phyloP scores from a whole-genome alignment of 129 eudicot species.

The Escallonia rubra region DNA sequence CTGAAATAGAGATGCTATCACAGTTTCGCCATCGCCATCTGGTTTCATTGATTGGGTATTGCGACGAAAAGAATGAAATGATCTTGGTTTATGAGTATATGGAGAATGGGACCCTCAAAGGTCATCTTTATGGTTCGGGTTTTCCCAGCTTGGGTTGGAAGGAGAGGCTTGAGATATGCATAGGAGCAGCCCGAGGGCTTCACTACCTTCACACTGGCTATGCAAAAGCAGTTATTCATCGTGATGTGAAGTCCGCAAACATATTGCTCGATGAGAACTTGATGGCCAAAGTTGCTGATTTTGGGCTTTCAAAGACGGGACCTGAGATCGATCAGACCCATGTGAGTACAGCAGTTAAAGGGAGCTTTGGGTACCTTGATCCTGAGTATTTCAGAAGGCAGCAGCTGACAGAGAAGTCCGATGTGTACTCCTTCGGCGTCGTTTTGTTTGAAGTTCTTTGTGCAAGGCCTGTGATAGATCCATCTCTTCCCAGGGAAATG shows the following conservation, averaged over 20 bases:
- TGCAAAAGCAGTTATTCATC: conserved; percentile 84
- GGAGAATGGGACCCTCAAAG: conserved; percentile 84
- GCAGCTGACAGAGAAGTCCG: conserved; percentile 88
- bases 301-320: conserved; percentile 87
- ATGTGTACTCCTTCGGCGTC: conserved; percentile 90
- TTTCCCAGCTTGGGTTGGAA: conserved; percentile 81
- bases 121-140: conserved; percentile 84
- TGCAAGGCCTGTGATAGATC: conserved; percentile 89
- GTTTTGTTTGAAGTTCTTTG: conserved; percentile 88
- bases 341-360: conserved; percentile 95
- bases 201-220: conserved; percentile 95
- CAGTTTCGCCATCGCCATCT: conserved; percentile 88
- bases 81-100: conserved; percentile 83
- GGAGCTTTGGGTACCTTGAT: conserved; percentile 95
- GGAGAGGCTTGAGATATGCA: conserved; percentile 90
- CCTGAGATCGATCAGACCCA: conserved; percentile 93
- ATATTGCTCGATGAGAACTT: conserved; percentile 81
- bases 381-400: conserved; percentile 91
- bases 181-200: conserved; percentile 86
- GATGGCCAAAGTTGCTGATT: conserved; percentile 95
- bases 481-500: conserved; percentile 79
- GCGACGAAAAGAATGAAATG: conserved; percentile 94
- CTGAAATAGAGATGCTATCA: conserved; percentile 94
- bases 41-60: conserved; percentile 87
- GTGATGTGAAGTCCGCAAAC: conserved; percentile 92